A percentile compares a stretch with the other conserved stretches of the same genome.
These are phyloP conservation scores for Wickerhamiella bombiphila DNA, from an alignment of 805 yeast genomes.

Conservation along the genomic window DNA sequence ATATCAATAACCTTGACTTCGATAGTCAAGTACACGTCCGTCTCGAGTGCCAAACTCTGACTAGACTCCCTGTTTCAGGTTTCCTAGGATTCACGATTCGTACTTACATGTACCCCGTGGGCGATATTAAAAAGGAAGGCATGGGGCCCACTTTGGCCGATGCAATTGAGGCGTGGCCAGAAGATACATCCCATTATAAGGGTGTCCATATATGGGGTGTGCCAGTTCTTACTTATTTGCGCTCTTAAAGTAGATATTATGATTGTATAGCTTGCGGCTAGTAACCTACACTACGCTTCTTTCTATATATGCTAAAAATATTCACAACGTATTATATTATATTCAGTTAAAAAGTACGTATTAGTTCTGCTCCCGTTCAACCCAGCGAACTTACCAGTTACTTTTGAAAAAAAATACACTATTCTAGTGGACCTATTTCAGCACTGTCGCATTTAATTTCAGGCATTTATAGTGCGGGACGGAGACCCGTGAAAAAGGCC, in stretches of 20 bases:
- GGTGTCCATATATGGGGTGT: conserved; percentile 50
- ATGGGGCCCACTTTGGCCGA: conserved; percentile 39
- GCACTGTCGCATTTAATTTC: neutral
- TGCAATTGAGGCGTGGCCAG: conserved; percentile 52
- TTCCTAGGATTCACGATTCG: conserved; percentile 39
- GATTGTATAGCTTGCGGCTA: too few relatives aligned
- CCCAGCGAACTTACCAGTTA: too few relatives aligned
- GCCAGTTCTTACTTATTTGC: conserved; percentile 4
- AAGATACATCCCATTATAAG: conserved; percentile 45
- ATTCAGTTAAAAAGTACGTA: too few relatives aligned
- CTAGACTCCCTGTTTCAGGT: conserved; percentile 35
- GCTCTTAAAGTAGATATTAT: too few relatives aligned
- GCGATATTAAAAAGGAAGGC: conserved; percentile 32
- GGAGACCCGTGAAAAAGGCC: conserved; percentile 45
- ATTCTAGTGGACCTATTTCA: too few relatives aligned
- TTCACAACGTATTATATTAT: too few relatives aligned
- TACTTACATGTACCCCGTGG: conserved; percentile 43
- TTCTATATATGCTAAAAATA: too few relatives aligned
- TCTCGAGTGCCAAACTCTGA: conserved; percentile 44
- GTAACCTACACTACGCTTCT: too few relatives aligned
- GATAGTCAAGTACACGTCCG: conserved; percentile 36
- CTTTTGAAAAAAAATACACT: too few relatives aligned
- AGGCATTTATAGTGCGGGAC: conserved; percentile 12
- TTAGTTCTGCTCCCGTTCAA: too few relatives aligned
- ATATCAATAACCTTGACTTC: conserved; percentile 24